Conservation (phyloP, 495 filamentous ascomycete species). For the Penicillium paxilli region DNA sequence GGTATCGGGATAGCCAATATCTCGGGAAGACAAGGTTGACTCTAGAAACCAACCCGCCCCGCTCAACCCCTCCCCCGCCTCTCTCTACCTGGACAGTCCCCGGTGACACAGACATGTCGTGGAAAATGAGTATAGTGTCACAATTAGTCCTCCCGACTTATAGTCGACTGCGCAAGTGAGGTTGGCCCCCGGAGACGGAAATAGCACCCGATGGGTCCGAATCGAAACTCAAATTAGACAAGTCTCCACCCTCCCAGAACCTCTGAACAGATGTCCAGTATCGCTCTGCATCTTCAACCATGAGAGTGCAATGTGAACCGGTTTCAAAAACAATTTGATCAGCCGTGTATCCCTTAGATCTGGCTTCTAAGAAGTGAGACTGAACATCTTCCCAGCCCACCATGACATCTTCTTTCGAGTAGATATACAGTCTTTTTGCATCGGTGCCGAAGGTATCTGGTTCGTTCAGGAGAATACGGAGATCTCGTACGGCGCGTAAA, state of each 20-base stretch:
- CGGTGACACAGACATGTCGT: background rate
- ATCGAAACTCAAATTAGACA: conserved; percentile 1
- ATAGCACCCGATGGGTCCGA: background rate
- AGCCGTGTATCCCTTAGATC: conserved; percentile 26
- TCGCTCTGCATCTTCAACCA: conserved; percentile 21
- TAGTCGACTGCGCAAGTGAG: background rate
- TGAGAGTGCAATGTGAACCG: conserved; percentile 34
- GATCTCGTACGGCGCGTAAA: conserved; percentile 21
- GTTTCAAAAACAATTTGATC: conserved; percentile 26
- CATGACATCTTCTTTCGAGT: conserved; percentile 35
- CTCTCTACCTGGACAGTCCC: background rate
- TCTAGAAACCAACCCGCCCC: too few relatives aligned
- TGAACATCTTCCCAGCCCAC: conserved; percentile 37
- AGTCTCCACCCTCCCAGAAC: conserved; percentile 18
- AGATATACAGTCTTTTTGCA: conserved; percentile 31
- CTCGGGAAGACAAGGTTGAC: too few relatives aligned
- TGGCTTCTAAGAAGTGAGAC: conserved; percentile 29
- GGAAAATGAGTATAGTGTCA: background rate
- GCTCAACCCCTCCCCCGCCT: too few relatives aligned
- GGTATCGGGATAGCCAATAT: too few relatives aligned
- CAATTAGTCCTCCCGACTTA: background rate
- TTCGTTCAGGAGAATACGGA: conserved; percentile 28
- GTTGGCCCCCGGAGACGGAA: background rate
- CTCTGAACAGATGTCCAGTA: conserved; percentile 26
- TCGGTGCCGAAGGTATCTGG: conserved; percentile 16